Conservation (phyloP, 2,329 filamentous ascomycete species). For the Ramularia endophylla region DNA sequence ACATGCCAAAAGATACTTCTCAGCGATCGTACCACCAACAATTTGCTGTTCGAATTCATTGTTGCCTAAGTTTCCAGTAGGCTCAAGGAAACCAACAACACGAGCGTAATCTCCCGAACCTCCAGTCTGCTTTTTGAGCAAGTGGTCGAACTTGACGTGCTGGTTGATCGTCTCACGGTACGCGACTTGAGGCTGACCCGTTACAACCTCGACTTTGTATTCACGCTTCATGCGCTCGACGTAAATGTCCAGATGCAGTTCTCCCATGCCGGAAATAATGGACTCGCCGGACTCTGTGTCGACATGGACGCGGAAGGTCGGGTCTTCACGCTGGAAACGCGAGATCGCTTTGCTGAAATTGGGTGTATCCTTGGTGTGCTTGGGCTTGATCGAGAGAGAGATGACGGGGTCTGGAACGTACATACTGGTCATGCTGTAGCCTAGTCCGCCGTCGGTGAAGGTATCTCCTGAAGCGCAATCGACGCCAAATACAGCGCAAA, state of each 20-base stretch:
- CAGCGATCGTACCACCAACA: constrained; percentile 81
- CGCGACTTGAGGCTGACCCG: constrained; percentile 93
- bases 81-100: constrained; percentile 87
- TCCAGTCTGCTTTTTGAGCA: constrained; percentile 91
- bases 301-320: constrained; percentile 91
- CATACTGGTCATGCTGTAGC: constrained; percentile 97
- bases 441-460: constrained; percentile 88
- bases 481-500: constrained; percentile 96
- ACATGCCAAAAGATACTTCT: constrained; percentile 93
- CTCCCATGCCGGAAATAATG: constrained; percentile 97
- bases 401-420: constrained; percentile 97
- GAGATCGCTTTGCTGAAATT: constrained; percentile 99
- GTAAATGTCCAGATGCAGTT: constrained; percentile 94
- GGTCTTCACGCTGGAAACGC: constrained; percentile 96
- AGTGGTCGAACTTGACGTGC: constrained; percentile 79
- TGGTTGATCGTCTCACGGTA: constrained; percentile 90
- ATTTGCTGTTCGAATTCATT: constrained; percentile 87
- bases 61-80: constrained; percentile 62
- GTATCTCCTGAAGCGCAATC: constrained; percentile 98
- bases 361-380: constrained; percentile 81
- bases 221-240: constrained; percentile 94
- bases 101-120: constrained; percentile 94
- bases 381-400: constrained; percentile 94
- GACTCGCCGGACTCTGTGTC: constrained; percentile 92
- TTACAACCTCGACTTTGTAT: constrained; percentile 92